These are phyloP conservation scores for Blastocystis sp. DNA, from an alignment of 352 stramenopile genomes.

Conservation along the genomic window DNA sequence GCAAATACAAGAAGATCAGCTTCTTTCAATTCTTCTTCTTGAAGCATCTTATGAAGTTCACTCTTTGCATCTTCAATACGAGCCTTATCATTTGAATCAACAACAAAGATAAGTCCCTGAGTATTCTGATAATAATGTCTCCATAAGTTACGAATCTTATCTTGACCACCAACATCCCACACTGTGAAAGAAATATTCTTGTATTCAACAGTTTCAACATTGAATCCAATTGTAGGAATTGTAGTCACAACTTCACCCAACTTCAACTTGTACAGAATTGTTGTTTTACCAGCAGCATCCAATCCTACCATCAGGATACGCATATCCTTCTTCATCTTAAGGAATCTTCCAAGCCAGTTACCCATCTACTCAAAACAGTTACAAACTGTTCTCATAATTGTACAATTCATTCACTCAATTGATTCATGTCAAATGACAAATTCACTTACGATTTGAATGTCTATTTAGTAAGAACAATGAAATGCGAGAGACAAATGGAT, in stretches of 20 bases:
- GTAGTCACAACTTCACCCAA: slow-evolving; percentile 89
- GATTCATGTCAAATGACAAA: background rate
- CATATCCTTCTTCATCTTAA: slow-evolving; percentile 75
- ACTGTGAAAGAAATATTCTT: slow-evolving; percentile 99
- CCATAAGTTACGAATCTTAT: slow-evolving; percentile 93
- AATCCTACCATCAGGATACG: slow-evolving; percentile 84
- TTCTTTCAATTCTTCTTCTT: slow-evolving; percentile 92
- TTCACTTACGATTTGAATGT: slow-evolving; percentile 14
- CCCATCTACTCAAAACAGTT: slow-evolving; percentile 43
- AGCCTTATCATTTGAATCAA: slow-evolving; percentile 95
- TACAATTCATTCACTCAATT: background rate
- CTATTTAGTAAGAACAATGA: slow-evolving; percentile 22
- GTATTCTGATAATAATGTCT: slow-evolving; percentile 99
- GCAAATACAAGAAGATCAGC: slow-evolving; percentile 92
- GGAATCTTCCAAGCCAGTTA: slow-evolving; percentile 43
- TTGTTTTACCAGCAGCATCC: slow-evolving; percentile 91
- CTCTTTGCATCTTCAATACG: slow-evolving; percentile 89
- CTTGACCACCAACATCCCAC: slow-evolving; percentile 97
- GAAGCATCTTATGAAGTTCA: slow-evolving; percentile 94
- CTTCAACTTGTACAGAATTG: slow-evolving; percentile 84
- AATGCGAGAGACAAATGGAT: slow-evolving; percentile 56
- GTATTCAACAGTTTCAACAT: slow-evolving; percentile 98
- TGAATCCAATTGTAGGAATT: slow-evolving; percentile 78
- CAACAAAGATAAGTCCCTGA: slow-evolving; percentile 97
- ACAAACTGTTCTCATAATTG: background rate